These are phyloP conservation scores for Lipomyces spencermartinsiae DNA, from an alignment of 805 yeast species.

Conservation along the genomic window DNA sequence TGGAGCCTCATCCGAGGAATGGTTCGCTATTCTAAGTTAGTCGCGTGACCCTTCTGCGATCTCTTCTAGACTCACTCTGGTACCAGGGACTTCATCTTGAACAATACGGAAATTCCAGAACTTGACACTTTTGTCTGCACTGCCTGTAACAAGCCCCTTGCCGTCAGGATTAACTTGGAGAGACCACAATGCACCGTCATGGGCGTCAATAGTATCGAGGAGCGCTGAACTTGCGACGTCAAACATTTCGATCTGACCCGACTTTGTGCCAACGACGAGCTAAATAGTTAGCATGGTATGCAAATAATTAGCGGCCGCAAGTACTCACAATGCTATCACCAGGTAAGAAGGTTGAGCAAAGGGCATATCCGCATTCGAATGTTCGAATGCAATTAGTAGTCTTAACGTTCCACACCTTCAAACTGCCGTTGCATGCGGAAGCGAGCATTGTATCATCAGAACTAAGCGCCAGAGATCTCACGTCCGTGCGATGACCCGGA, in stretches of 20 bases:
- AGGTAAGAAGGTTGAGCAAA: conserved; percentile 81
- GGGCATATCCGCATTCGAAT: conserved; percentile 86
- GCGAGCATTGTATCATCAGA: conserved; percentile 80
- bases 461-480: conserved; percentile 81
- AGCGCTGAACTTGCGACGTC: conserved; percentile 84
- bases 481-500: conserved; percentile 88
- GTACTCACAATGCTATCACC: conserved; percentile 73
- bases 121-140: conserved; percentile 88
- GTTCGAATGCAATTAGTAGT: conserved; percentile 81
- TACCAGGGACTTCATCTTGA: conserved; percentile 75
- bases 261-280: conserved; percentile 83
- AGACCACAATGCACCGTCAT: conserved; percentile 86
- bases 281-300: background rate
- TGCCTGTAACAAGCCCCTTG: conserved; percentile 82
- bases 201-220: conserved; percentile 77
- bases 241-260: conserved; percentile 81
- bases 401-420: conserved; percentile 86
- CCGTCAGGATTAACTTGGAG: conserved; percentile 88
- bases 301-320: background rate
- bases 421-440: conserved; percentile 86
- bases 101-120: conserved; percentile 81
- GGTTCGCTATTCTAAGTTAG: conserved; percentile 43
- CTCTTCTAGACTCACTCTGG: conserved; percentile 43
- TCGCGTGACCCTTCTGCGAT: background rate
- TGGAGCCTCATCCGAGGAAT: conserved; percentile 63